phyloP scores from a whole-genome alignment of 208 protist species.

The Leishmania tarentolae region DNA sequence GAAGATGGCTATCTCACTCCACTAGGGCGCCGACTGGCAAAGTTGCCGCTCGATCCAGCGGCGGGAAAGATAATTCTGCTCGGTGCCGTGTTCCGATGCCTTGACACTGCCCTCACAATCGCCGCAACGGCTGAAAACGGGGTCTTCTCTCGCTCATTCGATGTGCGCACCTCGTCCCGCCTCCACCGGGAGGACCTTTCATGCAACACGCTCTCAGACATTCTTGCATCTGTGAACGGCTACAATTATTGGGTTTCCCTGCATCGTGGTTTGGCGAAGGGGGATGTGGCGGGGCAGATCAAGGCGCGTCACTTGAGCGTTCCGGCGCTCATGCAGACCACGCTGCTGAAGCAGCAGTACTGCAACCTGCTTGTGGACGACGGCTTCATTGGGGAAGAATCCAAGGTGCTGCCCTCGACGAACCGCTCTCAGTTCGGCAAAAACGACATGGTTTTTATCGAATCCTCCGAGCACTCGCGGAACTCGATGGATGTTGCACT shows the following conservation, averaged over 20 bases:
- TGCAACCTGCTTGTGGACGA: constrained; percentile 56
- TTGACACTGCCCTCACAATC: constrained; percentile 95
- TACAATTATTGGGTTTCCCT: constrained; percentile 90
- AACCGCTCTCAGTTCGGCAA: neutral
- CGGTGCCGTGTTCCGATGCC: constrained; percentile 87
- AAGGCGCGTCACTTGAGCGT: constrained; percentile 67
- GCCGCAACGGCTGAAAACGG: constrained; percentile 69
- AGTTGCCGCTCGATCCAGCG: constrained; percentile 73
- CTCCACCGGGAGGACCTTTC: constrained; percentile 82
- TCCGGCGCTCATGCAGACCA: constrained; percentile 53
- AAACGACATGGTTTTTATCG: constrained; percentile 56
- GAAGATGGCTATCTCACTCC: constrained; percentile 80
- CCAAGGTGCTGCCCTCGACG: neutral
- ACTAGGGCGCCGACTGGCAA: constrained; percentile 79
- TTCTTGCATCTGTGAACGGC: constrained; percentile 83
- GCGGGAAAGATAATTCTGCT: constrained; percentile 94
- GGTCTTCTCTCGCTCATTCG: constrained; percentile 64
- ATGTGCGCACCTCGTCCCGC: constrained; percentile 55
- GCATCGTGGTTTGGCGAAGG: constrained; percentile 38
- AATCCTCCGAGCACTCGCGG: constrained; percentile 55
- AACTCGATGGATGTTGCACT: constrained; percentile 67
- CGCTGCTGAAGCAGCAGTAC: constrained; percentile 79
- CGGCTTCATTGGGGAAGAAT: constrained; percentile 44
- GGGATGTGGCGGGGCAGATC: constrained; percentile 43
- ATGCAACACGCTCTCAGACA: constrained; percentile 77